Evolutionary conservation across 129 eudicot genomes (phyloP).

Genomic region (Escallonia rubra): DNA sequence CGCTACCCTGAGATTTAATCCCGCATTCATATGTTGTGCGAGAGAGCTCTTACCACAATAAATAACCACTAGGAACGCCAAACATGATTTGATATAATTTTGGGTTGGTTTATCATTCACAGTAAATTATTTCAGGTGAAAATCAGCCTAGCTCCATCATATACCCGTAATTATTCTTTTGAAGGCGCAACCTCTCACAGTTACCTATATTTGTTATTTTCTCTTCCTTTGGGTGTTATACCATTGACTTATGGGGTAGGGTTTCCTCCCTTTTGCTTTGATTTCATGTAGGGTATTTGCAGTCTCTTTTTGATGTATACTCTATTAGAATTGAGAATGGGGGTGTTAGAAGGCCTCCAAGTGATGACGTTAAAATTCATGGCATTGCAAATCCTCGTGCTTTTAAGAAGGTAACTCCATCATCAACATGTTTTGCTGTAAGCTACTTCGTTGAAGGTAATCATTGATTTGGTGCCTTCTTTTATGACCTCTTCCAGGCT

Average conservation of each 20-base stretch:
- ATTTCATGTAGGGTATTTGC: constrained; percentile 57
- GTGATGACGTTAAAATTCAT: constrained; percentile 67
- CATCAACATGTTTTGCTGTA: not conserved
- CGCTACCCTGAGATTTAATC: no score
- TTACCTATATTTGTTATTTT: not conserved
- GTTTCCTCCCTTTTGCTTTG: not conserved
- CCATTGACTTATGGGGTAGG: not conserved
- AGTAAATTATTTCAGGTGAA: no score
- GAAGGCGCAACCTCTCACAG: not conserved
- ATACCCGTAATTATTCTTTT: not conserved
- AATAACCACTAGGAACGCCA: no score
- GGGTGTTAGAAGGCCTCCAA: constrained; percentile 72
- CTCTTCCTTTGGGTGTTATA: not conserved
- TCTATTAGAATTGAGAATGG: constrained; percentile 69
- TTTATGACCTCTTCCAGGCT: constrained; percentile 29
- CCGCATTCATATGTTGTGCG: no score
- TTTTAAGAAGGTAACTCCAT: constrained; percentile 52
- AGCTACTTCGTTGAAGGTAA: not conserved
- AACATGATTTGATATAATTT: no score
- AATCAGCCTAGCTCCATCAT: no score
- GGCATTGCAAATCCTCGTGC: constrained; percentile 70
- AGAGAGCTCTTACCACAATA: no score
- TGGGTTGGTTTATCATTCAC: no score
- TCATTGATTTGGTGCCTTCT: not conserved
- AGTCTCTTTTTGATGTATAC: constrained; percentile 71